phyloP scores from a whole-genome alignment of 345 rosid species.

The Combretum micranthum region DNA sequence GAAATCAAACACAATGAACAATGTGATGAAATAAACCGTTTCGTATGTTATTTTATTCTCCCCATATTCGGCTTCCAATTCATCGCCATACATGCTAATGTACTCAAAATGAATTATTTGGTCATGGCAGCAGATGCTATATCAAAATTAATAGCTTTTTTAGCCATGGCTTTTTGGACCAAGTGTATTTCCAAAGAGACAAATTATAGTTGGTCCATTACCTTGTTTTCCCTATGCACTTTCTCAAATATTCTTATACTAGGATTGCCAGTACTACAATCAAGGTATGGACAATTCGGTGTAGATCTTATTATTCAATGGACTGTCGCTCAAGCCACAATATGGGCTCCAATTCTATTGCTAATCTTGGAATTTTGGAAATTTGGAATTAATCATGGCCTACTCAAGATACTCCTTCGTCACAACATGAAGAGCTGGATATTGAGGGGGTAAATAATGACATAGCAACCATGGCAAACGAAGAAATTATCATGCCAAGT shows the following conservation, averaged over 20 bases:
- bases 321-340: slow-evolving; percentile 51
- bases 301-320: slow-evolving; percentile 78
- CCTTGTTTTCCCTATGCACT: slow-evolving; percentile 64
- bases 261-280: slow-evolving; percentile 58
- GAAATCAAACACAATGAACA: slow-evolving; percentile 45
- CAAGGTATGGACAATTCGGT: slow-evolving; percentile 68
- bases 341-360: slow-evolving; percentile 73
- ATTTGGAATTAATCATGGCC: slow-evolving; percentile 10
- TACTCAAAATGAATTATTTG: slow-evolving; percentile 61
- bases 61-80: slow-evolving; percentile 76
- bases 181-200: slow-evolving; percentile 46
- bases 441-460: slow-evolving; percentile 17
- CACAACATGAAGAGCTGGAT: slow-evolving; percentile 13
- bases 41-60: slow-evolving; percentile 75
- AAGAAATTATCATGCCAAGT: slow-evolving; percentile 11
- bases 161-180: slow-evolving; percentile 54
- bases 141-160: slow-evolving; percentile 54
- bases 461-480: no score
- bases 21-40: slow-evolving; percentile 66
- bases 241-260: slow-evolving; percentile 63
- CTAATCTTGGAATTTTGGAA: slow-evolving; percentile 60
- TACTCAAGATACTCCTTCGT: background rate
- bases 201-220: slow-evolving; percentile 76
- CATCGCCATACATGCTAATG: slow-evolving; percentile 63
- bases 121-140: slow-evolving; percentile 60